A percentile compares a stretch with the other conserved stretches of the same genome.
Conservation (phyloP, 257 asterid species). For the Przewalskia tangutica region DNA sequence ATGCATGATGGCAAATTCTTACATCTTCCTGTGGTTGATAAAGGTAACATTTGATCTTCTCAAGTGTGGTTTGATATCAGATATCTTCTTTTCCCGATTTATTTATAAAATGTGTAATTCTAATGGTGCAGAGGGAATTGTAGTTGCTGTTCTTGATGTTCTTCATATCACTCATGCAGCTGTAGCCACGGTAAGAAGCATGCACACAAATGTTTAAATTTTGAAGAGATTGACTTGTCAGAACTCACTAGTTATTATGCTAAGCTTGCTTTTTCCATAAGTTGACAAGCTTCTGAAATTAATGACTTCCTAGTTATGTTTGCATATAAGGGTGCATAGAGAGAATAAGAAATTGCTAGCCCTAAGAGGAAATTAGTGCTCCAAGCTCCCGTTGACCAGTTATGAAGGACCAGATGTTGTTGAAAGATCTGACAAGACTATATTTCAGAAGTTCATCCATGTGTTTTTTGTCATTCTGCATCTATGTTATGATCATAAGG, state of each 20-base stretch:
- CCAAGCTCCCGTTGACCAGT: neutral
- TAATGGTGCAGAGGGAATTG: conserved; percentile 54
- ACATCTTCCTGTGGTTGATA: conserved; percentile 88
- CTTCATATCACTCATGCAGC: conserved; percentile 93
- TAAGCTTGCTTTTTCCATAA: neutral
- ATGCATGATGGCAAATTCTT: conserved; percentile 91
- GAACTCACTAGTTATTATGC: neutral
- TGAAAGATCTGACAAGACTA: neutral
- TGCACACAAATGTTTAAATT: neutral
- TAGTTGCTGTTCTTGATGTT: conserved; percentile 83
- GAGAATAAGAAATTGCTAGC: neutral
- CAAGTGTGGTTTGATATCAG: neutral
- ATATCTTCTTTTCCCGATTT: neutral
- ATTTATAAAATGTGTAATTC: neutral
- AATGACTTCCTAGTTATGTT: neutral
- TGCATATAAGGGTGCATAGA: neutral
- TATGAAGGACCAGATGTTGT: neutral
- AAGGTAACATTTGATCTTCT: conserved; percentile 36
- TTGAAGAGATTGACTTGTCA: neutral
- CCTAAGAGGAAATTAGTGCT: neutral
- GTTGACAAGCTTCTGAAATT: neutral
- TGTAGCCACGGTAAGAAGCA: conserved; percentile 64
- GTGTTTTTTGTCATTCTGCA: neutral
- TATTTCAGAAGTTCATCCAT: neutral
- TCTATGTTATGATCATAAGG: neutral